phyloP scores from a whole-genome alignment of 2,329 filamentous ascomycete genomes.

The Beauveria varroae region DNA sequence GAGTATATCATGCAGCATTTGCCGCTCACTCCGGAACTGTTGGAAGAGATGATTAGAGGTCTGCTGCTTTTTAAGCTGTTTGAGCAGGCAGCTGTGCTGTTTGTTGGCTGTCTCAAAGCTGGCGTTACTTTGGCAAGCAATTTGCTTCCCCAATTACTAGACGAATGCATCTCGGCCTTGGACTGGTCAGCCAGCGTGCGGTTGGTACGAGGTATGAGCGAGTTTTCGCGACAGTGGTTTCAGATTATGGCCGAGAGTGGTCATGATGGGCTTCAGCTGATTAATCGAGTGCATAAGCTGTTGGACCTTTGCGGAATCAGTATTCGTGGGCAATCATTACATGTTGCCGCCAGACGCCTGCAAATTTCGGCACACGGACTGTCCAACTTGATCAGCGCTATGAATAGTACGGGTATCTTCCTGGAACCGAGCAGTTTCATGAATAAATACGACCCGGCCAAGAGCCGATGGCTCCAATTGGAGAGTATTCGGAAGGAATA shows the following conservation, averaged over 20 bases:
- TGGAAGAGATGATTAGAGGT: slow-evolving; percentile 39
- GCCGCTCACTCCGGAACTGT: slow-evolving; percentile 29
- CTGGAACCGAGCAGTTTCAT: not conserved
- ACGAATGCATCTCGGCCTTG: slow-evolving; percentile 32
- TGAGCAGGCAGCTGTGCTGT: slow-evolving; percentile 35
- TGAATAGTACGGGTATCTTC: not conserved
- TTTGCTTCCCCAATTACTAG: slow-evolving; percentile 30
- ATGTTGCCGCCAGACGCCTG: slow-evolving; percentile 16
- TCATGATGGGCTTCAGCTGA: slow-evolving; percentile 19
- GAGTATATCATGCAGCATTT: slow-evolving; percentile 34
- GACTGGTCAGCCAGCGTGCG: slow-evolving; percentile 31
- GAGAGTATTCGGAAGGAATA: slow-evolving; percentile 28
- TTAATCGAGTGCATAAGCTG: slow-evolving; percentile 26
- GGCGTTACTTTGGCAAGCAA: slow-evolving; percentile 23
- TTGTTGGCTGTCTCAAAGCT: slow-evolving; percentile 31
- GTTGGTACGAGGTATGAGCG: slow-evolving; percentile 23
- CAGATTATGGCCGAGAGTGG: slow-evolving; percentile 18
- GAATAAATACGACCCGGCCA: not conserved
- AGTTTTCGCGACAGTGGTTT: slow-evolving; percentile 20
- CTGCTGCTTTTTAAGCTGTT: slow-evolving; percentile 41
- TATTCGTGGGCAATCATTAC: not conserved
- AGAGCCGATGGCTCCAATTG: slow-evolving; percentile 24
- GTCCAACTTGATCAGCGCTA: not conserved
- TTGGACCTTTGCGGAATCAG: slow-evolving; percentile 30
- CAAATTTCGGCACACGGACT: slow-evolving; percentile 19